Conservation (phyloP, 2,329 filamentous ascomycete species). For the Colletotrichum musae region DNA sequence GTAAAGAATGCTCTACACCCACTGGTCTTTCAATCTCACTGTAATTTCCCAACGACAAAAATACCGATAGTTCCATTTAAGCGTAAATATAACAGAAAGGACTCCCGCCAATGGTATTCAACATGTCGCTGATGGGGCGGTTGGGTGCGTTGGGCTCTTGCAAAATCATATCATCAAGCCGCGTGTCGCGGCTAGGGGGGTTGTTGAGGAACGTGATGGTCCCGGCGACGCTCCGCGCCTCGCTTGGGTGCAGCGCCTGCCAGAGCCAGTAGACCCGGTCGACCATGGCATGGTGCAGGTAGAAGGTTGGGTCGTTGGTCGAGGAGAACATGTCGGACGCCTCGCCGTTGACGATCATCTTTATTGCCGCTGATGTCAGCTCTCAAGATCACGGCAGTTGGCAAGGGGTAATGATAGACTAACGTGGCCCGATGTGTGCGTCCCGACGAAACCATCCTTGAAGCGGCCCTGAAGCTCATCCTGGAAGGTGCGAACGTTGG, state of each 20-base stretch:
- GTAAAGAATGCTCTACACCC: no score
- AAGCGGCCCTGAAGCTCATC: conserved; percentile 50
- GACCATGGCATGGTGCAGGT: conserved; percentile 46
- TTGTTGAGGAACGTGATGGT: conserved; percentile 43
- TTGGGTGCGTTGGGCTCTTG: conserved; percentile 45
- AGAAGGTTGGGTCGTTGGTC: conserved; percentile 47
- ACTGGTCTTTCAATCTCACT: no score
- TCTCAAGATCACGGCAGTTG: no score
- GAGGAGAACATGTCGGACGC: conserved; percentile 44
- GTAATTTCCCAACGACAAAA: no score
- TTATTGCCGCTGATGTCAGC: no score
- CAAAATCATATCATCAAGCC: conserved; percentile 46
- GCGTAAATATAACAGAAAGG: conserved; percentile 53
- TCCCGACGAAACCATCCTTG: conserved; percentile 46
- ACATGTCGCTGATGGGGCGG: conserved; percentile 50
- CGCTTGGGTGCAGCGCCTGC: conserved; percentile 43
- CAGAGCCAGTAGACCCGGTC: conserved; percentile 48
- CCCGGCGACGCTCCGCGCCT: conserved; percentile 39
- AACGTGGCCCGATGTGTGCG: conserved; percentile 47
- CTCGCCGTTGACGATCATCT: conserved; percentile 45
- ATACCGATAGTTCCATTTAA: conserved; percentile 14
- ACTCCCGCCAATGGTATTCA: conserved; percentile 50
- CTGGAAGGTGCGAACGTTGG: conserved; percentile 46
- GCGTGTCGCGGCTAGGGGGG: conserved; percentile 43
- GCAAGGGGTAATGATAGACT: no score